Base-by-base conservation (phyloP, 2,329 filamentous ascomycete species). In the Coniochaeta prunicola region DNA sequence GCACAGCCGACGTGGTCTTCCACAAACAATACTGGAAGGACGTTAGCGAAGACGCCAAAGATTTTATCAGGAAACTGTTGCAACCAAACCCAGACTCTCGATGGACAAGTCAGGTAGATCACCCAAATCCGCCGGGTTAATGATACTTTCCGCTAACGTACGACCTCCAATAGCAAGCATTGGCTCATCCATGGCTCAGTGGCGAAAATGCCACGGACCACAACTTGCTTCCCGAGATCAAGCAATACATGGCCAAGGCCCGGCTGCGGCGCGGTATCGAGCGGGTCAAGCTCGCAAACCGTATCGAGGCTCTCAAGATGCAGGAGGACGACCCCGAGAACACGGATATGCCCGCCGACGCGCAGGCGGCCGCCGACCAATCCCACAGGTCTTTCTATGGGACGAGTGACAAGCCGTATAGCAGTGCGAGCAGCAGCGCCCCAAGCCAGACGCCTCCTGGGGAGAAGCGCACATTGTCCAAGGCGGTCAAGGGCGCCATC, bases 11-110 rank as follows among this genome's bases (percentile, higher is more conserved):
- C 56, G 90, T 99, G 60, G 84, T 96, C 58, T 99, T 97, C 83
- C 94, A 99, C 73, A 92, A 97, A 71, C 86, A 93, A 59, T 99
- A 97, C 77, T 99, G 94, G 94, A 94, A 92, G 72, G 94, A 97
- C 66, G 94, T 99, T 68, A 97, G 92, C 71, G 81, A 89, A 56
- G 92, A 97, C 65, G 94, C 92, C 64, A 99, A 97, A 77, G 86
- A 93, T 65, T 99, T 99, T 72, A 97, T 99, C 75, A 77, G 88
- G 61, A 78, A 80, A 59, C 82, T 99, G 28, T 82, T 99, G 60
- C 87, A 93, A 65, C 86, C 92, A 3, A 83, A 91, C 64, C 89
- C 92, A 1, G 82, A 86, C 54, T 83, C 89, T 66, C 87, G 96
- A 66, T 87, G 86, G 67, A 88, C 88, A 1, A 96, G 91, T 68